Percentiles rank a stretch among this genome's conserved stretches.
phyloP scores from a whole-genome alignment of 2,329 filamentous ascomycete species.

The Pseudopyrenochaeta lycopersici region DNA sequence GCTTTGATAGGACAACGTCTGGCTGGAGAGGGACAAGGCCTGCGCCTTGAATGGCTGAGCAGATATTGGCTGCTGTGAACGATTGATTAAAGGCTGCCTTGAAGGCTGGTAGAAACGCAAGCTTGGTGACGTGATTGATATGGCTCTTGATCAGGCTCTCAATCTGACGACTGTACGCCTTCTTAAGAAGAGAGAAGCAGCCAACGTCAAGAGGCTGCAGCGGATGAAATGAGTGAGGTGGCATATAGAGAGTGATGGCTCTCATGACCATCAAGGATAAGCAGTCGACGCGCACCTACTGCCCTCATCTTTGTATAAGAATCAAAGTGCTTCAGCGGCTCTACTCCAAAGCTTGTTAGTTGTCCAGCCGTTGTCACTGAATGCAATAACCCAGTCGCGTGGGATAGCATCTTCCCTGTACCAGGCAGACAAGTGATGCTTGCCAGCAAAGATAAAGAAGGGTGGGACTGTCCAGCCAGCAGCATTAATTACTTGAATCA shows the following conservation, averaged over 20 bases:
- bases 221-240: slow-evolving; percentile 42
- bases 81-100: slow-evolving; percentile 11
- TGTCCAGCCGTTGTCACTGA: slow-evolving; percentile 47
- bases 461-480: slow-evolving; percentile 9
- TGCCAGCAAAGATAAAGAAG: slow-evolving; percentile 28
- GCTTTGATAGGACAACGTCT: slow-evolving; percentile 38
- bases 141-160: slow-evolving; percentile 28
- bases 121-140: slow-evolving; percentile 35
- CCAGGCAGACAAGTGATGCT: slow-evolving; percentile 7
- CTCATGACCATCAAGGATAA: slow-evolving; percentile 2
- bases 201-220: slow-evolving; percentile 50
- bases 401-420: slow-evolving; percentile 12
- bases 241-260: slow-evolving; percentile 37
- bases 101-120: not conserved
- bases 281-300: too few species aligned
- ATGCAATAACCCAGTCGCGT: slow-evolving; percentile 36
- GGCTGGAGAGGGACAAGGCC: slow-evolving; percentile 42
- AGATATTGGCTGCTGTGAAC: slow-evolving; percentile 34
- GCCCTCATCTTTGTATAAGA: slow-evolving; percentile 35
- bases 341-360: slow-evolving; percentile 46
- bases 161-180: slow-evolving; percentile 37
- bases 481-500: slow-evolving; percentile 22
- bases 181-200: slow-evolving; percentile 46
- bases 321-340: slow-evolving; percentile 50
- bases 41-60: slow-evolving; percentile 34